These are phyloP conservation scores for Trichoderma asperellum DNA, from an alignment of 2,329 filamentous ascomycete species.

Conservation along the genomic window DNA sequence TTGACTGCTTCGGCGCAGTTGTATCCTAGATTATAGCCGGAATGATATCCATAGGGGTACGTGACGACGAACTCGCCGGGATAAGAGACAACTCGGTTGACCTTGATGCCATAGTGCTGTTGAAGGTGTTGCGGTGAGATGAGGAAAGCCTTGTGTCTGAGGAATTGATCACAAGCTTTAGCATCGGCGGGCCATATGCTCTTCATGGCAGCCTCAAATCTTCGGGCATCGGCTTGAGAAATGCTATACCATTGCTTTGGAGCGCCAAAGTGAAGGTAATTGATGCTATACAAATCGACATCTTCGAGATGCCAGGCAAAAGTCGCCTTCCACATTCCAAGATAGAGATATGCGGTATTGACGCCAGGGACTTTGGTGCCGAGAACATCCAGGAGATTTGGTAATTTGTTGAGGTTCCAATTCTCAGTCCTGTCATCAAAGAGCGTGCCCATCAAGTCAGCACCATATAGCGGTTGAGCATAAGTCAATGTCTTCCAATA, in stretches of 20 bases:
- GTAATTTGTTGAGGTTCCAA: slow-evolving; percentile 95
- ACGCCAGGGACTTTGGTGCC: slow-evolving; percentile 96
- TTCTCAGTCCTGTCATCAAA: slow-evolving; percentile 82
- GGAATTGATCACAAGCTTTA: slow-evolving; percentile 93
- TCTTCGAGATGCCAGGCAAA: slow-evolving; percentile 99
- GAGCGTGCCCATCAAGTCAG: slow-evolving; percentile 92
- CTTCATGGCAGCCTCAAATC: slow-evolving; percentile 94
- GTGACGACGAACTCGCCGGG: slow-evolving; percentile 98
- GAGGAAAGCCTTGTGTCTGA: slow-evolving; percentile 95
- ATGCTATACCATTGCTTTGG: slow-evolving; percentile 99
- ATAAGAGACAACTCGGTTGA: slow-evolving; percentile 93
- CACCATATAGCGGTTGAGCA: slow-evolving; percentile 91
- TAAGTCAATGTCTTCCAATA: slow-evolving; percentile 99
- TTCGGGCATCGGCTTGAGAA: slow-evolving; percentile 88
- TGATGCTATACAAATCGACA: slow-evolving; percentile 98
- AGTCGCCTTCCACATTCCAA: slow-evolving; percentile 99
- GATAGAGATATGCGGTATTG: slow-evolving; percentile 95
- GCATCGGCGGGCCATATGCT: slow-evolving; percentile 92
- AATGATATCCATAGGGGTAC: slow-evolving; percentile 98
- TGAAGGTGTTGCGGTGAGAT: slow-evolving; percentile 89
- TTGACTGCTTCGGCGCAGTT: slow-evolving; percentile 99
- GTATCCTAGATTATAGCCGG: slow-evolving; percentile 96
- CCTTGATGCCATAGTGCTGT: slow-evolving; percentile 89
- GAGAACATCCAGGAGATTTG: slow-evolving; percentile 89
- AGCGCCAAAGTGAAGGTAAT: slow-evolving; percentile 97